Base-by-base conservation (phyloP, 2,329 filamentous ascomycete species). In the Trichoderma sp. region DNA sequence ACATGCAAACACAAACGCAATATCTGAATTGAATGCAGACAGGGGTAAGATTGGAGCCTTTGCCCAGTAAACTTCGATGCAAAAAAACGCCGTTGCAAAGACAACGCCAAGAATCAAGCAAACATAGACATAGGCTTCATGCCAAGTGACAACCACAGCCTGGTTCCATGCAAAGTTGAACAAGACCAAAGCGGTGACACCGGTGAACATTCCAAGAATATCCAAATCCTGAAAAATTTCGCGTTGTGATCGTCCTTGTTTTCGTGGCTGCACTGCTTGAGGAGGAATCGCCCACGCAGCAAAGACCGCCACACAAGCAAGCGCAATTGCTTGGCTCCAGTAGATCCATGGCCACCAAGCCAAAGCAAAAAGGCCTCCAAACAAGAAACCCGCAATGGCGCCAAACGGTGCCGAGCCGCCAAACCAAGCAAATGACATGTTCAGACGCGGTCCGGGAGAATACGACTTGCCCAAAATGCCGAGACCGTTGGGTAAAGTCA, bases 151-250 rank as follows among this genome's bases (percentile, higher is more conserved):
- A 0, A 87, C 80, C 0, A 87, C 84, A 0, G 86, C 88, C 74
- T 91, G 88, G 70, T 89, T 91, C 87, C 88, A 91, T 0, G 88
- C 86, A 72, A 91, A 87, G 75, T 90, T 91, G 78, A 91, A 83
- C 21, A 92, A 80, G 0, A 90, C 81, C 29, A 92, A 79, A 0
- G 84, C 84, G 0, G 81, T 79, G 21, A 91, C 81, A 1, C 89
- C 88, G 0, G 79, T 73, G 0, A 78, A 37, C 0, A 79, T 80
- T 0, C 82, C 83, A 0, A 77, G 76, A 8, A 83, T 68, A 49
- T 85, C 83, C 37, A 40, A 40, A 40, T 40, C 37, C 6, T 40
- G 14, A 5, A 40, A 6, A 1, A 19, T 40, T 19, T 40, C 37
- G 19, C 37, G 37, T 10, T 2, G 37, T 19, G 37, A 40, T 7